phyloP scores from a whole-genome alignment of 192 early-diverging fungal genomes.

The Diversispora eburnea region DNA sequence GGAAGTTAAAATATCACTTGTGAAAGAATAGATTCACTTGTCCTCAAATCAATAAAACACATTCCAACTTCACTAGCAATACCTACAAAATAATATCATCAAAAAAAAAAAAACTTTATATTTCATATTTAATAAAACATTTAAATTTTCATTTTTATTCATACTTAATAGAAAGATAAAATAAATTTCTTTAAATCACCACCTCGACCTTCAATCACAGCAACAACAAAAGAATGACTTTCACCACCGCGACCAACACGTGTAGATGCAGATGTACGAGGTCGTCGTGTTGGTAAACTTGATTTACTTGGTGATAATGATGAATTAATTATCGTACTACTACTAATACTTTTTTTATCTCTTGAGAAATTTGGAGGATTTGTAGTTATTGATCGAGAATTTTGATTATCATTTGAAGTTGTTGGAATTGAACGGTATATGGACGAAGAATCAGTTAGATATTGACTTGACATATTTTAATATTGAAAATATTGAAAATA shows the following conservation, averaged over 20 bases:
- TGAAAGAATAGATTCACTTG: conserved; percentile 54
- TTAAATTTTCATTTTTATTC: too few relatives aligned
- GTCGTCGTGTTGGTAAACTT: conserved; percentile 10
- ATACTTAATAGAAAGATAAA: too few relatives aligned
- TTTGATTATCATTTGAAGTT: not conserved
- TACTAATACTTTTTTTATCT: not conserved
- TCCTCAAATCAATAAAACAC: conserved; percentile 55
- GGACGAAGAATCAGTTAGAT: not conserved
- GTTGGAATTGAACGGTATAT: not conserved
- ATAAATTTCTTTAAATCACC: conserved; percentile 10
- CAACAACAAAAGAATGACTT: conserved; percentile 37
- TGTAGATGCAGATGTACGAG: conserved; percentile 9
- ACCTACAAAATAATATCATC: conserved; percentile 13
- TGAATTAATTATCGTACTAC: not conserved
- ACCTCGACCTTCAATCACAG: conserved; percentile 52
- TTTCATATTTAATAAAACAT: too few relatives aligned
- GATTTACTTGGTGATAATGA: conserved; percentile 27
- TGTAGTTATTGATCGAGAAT: not conserved
- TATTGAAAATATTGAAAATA: too few relatives aligned
- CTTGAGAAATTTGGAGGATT: not conserved
- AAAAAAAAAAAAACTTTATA: too few relatives aligned
- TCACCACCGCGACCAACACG: conserved; percentile 5
- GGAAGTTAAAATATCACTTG: conserved; percentile 45
- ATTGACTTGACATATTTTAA: too few relatives aligned
- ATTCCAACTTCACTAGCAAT: conserved; percentile 56